phyloP scores from a whole-genome alignment of 805 yeast species.

The Kodamaea lidongshanica region DNA sequence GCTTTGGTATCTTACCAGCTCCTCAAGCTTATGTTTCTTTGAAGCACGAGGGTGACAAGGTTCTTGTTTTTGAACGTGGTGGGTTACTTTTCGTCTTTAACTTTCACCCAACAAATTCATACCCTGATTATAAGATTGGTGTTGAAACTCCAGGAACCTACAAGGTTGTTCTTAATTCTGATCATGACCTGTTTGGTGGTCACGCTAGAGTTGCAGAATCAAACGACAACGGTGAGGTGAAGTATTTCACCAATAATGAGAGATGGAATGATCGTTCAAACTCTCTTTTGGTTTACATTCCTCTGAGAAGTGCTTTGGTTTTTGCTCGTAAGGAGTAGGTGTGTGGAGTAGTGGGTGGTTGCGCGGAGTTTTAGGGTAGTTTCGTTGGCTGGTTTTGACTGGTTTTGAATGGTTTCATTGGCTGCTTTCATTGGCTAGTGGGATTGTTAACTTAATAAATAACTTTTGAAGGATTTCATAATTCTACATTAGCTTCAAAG shows the following conservation, averaged over 20 bases:
- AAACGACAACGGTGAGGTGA: constrained; percentile 40
- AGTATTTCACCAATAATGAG: constrained; percentile 65
- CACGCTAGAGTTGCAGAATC: constrained; percentile 52
- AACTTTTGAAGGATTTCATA: too few species aligned
- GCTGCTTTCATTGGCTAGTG: too few species aligned
- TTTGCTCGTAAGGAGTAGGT: too few species aligned
- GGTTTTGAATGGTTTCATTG: too few species aligned
- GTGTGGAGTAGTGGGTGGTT: too few species aligned
- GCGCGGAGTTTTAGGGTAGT: too few species aligned
- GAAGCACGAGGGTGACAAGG: constrained; percentile 85
- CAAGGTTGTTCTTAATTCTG: constrained; percentile 69
- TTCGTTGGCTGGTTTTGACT: too few species aligned
- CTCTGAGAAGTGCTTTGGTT: constrained; percentile 55
- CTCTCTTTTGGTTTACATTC: constrained; percentile 72
- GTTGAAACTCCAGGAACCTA: constrained; percentile 75
- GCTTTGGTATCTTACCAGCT: constrained; percentile 63
- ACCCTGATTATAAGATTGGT: constrained; percentile 85
- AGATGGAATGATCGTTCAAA: constrained; percentile 78
- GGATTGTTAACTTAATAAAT: too few species aligned
- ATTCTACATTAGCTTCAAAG: too few species aligned
- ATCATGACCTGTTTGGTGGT: constrained; percentile 70
- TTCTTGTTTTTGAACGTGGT: constrained; percentile 81
- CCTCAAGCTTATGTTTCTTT: constrained; percentile 78
- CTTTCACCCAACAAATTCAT: constrained; percentile 81
- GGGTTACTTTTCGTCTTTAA: constrained; percentile 82